phyloP scores from a whole-genome alignment of 805 yeast genomes.

The Candida gorgasii region DNA sequence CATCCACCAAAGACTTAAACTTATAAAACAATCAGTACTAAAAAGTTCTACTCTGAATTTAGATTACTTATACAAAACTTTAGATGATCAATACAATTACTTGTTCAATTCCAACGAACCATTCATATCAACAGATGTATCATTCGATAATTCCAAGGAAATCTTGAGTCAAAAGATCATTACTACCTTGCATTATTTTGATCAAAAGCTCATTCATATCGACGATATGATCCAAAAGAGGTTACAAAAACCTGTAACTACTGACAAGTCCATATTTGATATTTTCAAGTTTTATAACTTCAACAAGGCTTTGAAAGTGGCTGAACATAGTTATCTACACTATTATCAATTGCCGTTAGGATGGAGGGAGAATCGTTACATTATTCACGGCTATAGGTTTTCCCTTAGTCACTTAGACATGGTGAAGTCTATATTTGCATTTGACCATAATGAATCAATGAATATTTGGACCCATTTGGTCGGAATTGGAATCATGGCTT shows the following conservation, averaged over 20 bases:
- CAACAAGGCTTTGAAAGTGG: constrained; percentile 35
- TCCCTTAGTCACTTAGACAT: constrained; percentile 62
- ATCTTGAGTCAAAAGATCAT: constrained; percentile 38
- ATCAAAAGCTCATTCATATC: constrained; percentile 38
- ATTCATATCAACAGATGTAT: constrained; percentile 11
- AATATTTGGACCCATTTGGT: constrained; percentile 91
- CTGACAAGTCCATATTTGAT: constrained; percentile 31
- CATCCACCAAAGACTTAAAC: constrained; percentile 35
- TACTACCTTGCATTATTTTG: constrained; percentile 43
- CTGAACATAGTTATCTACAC: constrained; percentile 54
- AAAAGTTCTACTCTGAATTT: constrained; percentile 38
- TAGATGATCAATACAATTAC: constrained; percentile 43
- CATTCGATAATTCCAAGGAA: constrained; percentile 24
- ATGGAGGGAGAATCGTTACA: constrained; percentile 91
- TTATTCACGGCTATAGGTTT: constrained; percentile 84
- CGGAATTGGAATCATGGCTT: constrained; percentile 63
- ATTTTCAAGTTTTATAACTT: constrained; percentile 40
- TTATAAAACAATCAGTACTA: constrained; percentile 39
- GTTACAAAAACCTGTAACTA: constrained; percentile 29
- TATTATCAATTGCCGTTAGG: constrained; percentile 87
- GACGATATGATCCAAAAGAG: constrained; percentile 38
- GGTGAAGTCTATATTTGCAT: constrained; percentile 55
- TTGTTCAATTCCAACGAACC: constrained; percentile 26
- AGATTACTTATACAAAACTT: constrained; percentile 37
- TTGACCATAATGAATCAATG: constrained; percentile 81